Base-by-base conservation (phyloP, 1,139 yeast genomes). In the Pneumocystis jirovecii region DNA sequence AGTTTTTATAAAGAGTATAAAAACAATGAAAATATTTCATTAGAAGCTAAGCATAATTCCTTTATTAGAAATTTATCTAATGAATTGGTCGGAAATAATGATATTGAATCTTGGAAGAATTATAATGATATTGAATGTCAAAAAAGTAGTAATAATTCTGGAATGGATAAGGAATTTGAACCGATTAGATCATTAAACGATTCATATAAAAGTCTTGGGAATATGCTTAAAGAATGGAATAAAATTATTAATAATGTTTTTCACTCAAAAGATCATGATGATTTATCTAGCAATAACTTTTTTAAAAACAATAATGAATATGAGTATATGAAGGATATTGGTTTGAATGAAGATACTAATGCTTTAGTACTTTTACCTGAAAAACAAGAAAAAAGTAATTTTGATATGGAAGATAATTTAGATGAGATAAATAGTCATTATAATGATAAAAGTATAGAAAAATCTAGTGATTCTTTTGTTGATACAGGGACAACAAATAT, bases 341-440 rank as follows among this genome's bases (percentile, higher is more conserved):
- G 87, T 63, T 82, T 89, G 7, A 84, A 86, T 61, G 76, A 75
- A 59, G 93, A 88, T 66, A 87, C 96, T 0, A 97, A 95, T 75
- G 98, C 97, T 0, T 77, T 93, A 66, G 98, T 97, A 34, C 85
- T 95, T 61, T 96, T 96, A 6, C 83, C 85, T 66, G 83, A 85
- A 71, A 96, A 90, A 64, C 90, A 89, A 72, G 79, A 83, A 57
- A 95, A 84, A 0, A 82, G 90, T 67, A 87, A 91, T 73, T 96
- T 91, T 64, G 86, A 85, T 17, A 96, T 90, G 35, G 79, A 77
- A 31, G 76, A 75, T 40, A 70, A 70, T n/a, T 71, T 70, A 5
- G 72, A 71, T 34, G 75, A 76, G 21, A 70, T 71, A 1, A 65
- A 35, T 8, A 68, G 64, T 1, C 70, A 66, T 12, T 63, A 64